phyloP scores from a whole-genome alignment of 768 basidiomycete species.

The Pleurotus cornucopiae region DNA sequence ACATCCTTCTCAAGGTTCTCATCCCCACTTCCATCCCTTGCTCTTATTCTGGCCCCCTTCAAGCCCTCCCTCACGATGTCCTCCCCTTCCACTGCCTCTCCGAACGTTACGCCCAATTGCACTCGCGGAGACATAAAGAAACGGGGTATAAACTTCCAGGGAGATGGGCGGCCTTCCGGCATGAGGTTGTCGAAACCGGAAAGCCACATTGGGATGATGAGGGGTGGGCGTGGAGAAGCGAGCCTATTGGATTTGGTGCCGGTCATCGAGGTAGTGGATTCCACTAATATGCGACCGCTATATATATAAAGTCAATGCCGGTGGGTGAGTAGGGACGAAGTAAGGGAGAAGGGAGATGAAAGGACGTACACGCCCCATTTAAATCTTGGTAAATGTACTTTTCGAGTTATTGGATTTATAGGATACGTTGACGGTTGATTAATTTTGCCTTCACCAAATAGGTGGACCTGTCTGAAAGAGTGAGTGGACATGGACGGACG shows the following conservation, averaged over 20 bases:
- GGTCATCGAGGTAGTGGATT: conserved; percentile 19
- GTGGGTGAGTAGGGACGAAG: conserved; percentile 2
- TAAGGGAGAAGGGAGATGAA: conserved; percentile 2
- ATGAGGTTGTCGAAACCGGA: conserved; percentile 86
- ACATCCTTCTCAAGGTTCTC: conserved; percentile 21
- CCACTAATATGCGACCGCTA: conserved; percentile 81
- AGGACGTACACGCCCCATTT: conserved; percentile 92
- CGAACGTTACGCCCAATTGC: conserved; percentile 73
- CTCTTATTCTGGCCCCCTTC: conserved; percentile 15
- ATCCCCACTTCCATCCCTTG: conserved; percentile 8
- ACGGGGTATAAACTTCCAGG: conserved; percentile 68
- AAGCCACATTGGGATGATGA: conserved; percentile 92
- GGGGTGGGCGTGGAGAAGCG: conserved; percentile 41
- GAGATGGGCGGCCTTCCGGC: conserved; percentile 79
- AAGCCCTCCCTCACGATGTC: conserved; percentile 19
- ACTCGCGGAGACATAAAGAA: conserved; percentile 33
- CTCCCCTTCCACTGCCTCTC: conserved; percentile 30
- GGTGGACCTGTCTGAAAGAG: conserved; percentile 61
- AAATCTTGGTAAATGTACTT: conserved; percentile 62
- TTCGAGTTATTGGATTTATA: conserved; percentile 34
- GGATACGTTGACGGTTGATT: conserved; percentile 53
- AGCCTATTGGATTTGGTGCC: no score
- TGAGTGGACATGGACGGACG: neutral
- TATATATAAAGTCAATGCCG: neutral
- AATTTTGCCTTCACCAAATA: conserved; percentile 88